These are phyloP conservation scores for Aspergillus sclerotialis DNA, from an alignment of 2,329 filamentous ascomycete genomes.

Conservation along the genomic window DNA sequence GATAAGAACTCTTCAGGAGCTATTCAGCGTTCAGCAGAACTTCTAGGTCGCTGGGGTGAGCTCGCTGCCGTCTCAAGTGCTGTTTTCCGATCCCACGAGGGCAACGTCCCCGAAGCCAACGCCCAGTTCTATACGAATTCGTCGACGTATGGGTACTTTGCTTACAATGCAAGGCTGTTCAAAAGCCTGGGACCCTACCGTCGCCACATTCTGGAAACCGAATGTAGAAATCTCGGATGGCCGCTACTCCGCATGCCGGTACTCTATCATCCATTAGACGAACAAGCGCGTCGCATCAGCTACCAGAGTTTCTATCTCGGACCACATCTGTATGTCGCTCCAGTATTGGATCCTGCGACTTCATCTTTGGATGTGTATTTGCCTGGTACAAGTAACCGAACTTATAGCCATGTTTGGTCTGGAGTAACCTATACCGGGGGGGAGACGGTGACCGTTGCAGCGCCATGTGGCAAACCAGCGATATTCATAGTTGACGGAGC, in stretches of 20 bases:
- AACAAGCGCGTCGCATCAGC: conserved; percentile 13
- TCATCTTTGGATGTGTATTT: conserved; percentile 13
- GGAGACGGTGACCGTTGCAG: conserved; percentile 6
- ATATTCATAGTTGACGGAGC: conserved; percentile 13
- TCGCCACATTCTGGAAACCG: conserved; percentile 20
- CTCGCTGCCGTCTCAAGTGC: conserved; percentile 26
- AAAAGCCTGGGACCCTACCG: conserved; percentile 26
- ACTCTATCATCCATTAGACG: conserved; percentile 14
- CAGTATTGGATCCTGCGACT: conserved; percentile 13
- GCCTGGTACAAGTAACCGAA: conserved; percentile 8
- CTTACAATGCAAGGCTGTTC: conserved; percentile 30
- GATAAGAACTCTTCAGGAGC: conserved; percentile 12
- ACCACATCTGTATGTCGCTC: conserved; percentile 15
- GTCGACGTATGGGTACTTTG: conserved; percentile 26
- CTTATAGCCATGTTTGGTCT: conserved; percentile 14
- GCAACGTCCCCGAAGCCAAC: conserved; percentile 30
- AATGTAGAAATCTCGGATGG: conserved; percentile 14
- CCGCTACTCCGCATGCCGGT: conserved; percentile 18
- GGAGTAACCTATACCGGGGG: conserved; percentile 11
- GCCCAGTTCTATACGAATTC: conserved; percentile 31
- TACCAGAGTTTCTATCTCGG: conserved; percentile 18
- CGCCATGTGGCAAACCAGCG: conserved; percentile 14
- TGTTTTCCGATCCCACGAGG: conserved; percentile 32
- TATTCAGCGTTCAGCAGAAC: conserved; percentile 27
- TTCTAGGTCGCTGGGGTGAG: conserved; percentile 33